Evolutionary conservation across 257 asterid species (phyloP).

Genomic region (Nicotiana obtusifolia): DNA sequence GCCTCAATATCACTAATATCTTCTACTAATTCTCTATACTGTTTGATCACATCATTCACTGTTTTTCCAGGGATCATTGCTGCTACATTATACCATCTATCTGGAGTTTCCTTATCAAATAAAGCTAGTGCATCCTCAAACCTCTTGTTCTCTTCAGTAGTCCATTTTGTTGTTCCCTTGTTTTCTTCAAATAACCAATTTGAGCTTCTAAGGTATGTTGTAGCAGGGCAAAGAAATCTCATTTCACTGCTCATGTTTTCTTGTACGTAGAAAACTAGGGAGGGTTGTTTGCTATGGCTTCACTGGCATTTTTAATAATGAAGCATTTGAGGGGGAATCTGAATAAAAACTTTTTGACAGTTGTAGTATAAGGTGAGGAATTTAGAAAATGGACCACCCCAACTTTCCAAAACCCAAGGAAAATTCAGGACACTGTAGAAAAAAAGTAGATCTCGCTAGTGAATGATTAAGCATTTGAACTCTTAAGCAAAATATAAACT

Average conservation of each 20-base stretch:
- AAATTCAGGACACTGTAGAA: slow-evolving; percentile 13
- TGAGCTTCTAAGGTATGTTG: slow-evolving; percentile 29
- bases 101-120: slow-evolving; percentile 76
- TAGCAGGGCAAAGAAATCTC: slow-evolving; percentile 33
- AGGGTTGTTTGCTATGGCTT: slow-evolving; percentile 12
- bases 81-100: slow-evolving; percentile 82
- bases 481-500: slow-evolving; percentile 7
- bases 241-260: slow-evolving; percentile 42
- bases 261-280: slow-evolving; percentile 7
- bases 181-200: slow-evolving; percentile 58
- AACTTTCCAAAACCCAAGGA: slow-evolving; percentile 52
- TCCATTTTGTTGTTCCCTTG: slow-evolving; percentile 45
- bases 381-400: slow-evolving; percentile 37
- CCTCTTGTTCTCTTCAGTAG: slow-evolving; percentile 65
- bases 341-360: slow-evolving; percentile 35
- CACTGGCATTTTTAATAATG: slow-evolving; percentile 28
- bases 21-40: slow-evolving; percentile 56
- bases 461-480: slow-evolving; percentile 18
- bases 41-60: slow-evolving; percentile 57
- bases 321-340: slow-evolving; percentile 38
- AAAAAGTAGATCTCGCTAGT: slow-evolving; percentile 30
- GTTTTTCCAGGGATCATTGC: slow-evolving; percentile 77
- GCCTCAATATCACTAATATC: slow-evolving; percentile 75
- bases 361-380: slow-evolving; percentile 38
- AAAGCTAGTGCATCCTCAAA: slow-evolving; percentile 77